Base-by-base conservation (phyloP, 805 yeast species). In the Starmerella tilneyi region DNA sequence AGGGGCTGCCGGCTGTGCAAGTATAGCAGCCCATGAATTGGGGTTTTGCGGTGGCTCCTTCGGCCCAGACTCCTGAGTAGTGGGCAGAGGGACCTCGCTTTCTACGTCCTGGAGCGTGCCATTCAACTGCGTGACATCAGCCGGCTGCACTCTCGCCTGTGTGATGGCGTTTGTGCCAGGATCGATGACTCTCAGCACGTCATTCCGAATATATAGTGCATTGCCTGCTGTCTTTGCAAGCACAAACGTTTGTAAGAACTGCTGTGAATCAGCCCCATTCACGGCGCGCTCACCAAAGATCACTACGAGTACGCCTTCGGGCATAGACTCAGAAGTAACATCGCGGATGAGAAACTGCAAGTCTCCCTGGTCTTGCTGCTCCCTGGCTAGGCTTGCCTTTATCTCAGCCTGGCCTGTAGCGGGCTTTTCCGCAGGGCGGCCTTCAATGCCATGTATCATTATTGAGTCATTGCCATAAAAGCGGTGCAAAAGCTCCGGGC, bases 211-310 rank as follows among this genome's bases (percentile, higher is more conserved):
- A 44, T 45, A 63, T 51, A 62, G 62, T 8, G 63, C 61, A 27
- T 49, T 43, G 11, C 56, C 53, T 31, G 54, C 60, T 28, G 52
- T 50, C 26, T 46, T 20, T 20, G 47, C 49, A 47, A 67, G 54
- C 38, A 66, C 56, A 44, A 67, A 65, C 9, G 70, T 63, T 55
- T 67, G 70, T 15, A 57, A 62, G 49, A 67, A 67, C 58, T 64
- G 65, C 48, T 57, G 59, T 11, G 48, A 29, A 20, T 12, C 28
- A 8, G 51, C 54, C 23, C 60, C 63, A 39, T 53, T 52, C 43
- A 54, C 54, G 35, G 66, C 50, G 62, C 66, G 58, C 52, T 67
- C 71, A 32, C 72, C 72, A 9, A 64, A 47, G 8, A 67, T 68
- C 47, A 62, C 66, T 30, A 67, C 55, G 27, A 68, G 53, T 12